A percentile compares a stretch with the other conserved stretches of the same genome.
Conservation (phyloP, 2,329 filamentous ascomycete species). For the Alternaria alternata region DNA sequence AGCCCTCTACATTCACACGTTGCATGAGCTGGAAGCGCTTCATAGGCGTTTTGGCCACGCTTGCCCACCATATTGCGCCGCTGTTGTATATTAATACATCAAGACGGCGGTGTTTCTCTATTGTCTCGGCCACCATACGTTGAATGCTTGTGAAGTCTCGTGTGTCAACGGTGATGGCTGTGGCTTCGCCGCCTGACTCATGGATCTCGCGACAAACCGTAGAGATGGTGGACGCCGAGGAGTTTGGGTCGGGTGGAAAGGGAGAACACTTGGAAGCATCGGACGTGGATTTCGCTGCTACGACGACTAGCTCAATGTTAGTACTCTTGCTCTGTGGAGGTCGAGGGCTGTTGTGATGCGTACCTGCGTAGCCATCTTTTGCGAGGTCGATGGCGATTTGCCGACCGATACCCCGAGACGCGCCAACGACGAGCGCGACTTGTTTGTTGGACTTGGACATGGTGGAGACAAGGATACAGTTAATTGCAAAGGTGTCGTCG, state of each 20-base stretch:
- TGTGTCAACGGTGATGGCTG: slow-evolving; percentile 74
- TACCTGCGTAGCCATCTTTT: slow-evolving; percentile 74
- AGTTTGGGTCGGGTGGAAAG: slow-evolving; percentile 81
- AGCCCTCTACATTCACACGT: slow-evolving; percentile 66
- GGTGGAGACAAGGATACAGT: neutral
- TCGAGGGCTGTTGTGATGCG: slow-evolving; percentile 4
- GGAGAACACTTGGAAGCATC: slow-evolving; percentile 64
- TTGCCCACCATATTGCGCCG: slow-evolving; percentile 85
- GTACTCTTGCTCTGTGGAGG: neutral
- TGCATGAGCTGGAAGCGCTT: slow-evolving; percentile 74
- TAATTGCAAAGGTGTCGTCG: neutral
- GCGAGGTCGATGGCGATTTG: slow-evolving; percentile 82
- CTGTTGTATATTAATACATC: slow-evolving; percentile 84
- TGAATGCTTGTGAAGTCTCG: slow-evolving; percentile 69
- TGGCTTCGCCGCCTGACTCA: slow-evolving; percentile 69
- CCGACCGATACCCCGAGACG: slow-evolving; percentile 80
- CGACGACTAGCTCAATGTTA: slow-evolving; percentile 68
- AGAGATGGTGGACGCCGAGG: slow-evolving; percentile 75
- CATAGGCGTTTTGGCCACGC: slow-evolving; percentile 74
- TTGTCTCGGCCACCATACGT: slow-evolving; percentile 65
- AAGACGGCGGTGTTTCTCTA: slow-evolving; percentile 67
- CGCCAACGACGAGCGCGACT: slow-evolving; percentile 77
- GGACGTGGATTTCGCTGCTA: slow-evolving; percentile 78
- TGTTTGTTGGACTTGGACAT: slow-evolving; percentile 44
- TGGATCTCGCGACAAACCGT: slow-evolving; percentile 80